phyloP scores from a whole-genome alignment of 2,329 filamentous ascomycete genomes.

The Colletotrichum liaoningense region DNA sequence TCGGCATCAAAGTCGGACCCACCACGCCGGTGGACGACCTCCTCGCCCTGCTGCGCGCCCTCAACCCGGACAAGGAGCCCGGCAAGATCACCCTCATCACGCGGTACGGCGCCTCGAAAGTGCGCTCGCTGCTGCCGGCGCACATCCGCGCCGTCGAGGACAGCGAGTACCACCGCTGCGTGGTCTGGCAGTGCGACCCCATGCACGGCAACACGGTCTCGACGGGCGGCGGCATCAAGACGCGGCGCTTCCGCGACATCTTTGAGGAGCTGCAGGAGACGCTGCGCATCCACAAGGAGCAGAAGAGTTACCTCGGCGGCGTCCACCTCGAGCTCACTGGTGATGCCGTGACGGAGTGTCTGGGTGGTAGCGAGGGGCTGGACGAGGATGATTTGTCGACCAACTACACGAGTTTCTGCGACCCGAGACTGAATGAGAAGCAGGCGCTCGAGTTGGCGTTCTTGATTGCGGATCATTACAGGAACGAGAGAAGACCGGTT shows the following conservation, averaged over 20 bases:
- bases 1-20: constrained; percentile 96
- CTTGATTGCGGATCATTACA: constrained; percentile 85
- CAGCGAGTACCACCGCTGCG: constrained; percentile 73
- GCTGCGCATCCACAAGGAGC: constrained; percentile 83
- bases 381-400: constrained; percentile 88
- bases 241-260: constrained; percentile 89
- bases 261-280: constrained; percentile 88
- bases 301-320: constrained; percentile 89
- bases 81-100: constrained; percentile 98
- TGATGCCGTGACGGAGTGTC: constrained; percentile 95
- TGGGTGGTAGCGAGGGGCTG: constrained; percentile 88
- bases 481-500: constrained; percentile 48
- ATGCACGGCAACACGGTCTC: constrained; percentile 90
- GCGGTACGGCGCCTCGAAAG: constrained; percentile 86
- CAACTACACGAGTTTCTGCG: constrained; percentile 96
- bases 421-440: constrained; percentile 96
- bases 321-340: constrained; percentile 96
- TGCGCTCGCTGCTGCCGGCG: constrained; percentile 78
- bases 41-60: constrained; percentile 80
- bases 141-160: constrained; percentile 91
- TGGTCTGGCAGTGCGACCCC: constrained; percentile 98
- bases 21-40: constrained; percentile 83
- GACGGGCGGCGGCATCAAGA: constrained; percentile 86
- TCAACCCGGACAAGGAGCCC: constrained; percentile 84
- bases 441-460: constrained; percentile 96